These are phyloP conservation scores for Pichia thaimueangensis DNA, from an alignment of 805 yeast genomes.

Conservation along the genomic window DNA sequence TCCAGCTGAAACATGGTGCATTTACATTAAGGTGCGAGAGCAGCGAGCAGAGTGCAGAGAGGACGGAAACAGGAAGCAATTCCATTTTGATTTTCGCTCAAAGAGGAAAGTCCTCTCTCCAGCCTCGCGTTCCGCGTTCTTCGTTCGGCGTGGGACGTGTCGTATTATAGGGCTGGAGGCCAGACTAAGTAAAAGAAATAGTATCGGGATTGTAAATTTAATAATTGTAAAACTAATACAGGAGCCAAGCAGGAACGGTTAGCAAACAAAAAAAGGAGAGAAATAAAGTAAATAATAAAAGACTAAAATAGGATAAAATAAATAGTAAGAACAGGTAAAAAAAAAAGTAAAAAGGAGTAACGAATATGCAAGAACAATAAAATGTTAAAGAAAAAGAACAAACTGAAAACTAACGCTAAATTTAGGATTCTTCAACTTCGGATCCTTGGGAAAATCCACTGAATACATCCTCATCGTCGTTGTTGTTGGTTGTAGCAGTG, in stretches of 20 bases:
- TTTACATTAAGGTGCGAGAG: too few relatives aligned
- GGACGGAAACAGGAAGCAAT: too few relatives aligned
- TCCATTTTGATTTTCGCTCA: constrained; percentile 1
- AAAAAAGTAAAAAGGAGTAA: background rate
- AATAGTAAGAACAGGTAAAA: background rate
- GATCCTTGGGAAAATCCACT: constrained; percentile 44
- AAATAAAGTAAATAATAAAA: background rate
- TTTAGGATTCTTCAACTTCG: constrained; percentile 5
- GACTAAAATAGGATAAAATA: background rate
- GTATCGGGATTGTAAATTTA: background rate
- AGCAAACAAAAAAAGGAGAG: background rate
- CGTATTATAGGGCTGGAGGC: too few relatives aligned
- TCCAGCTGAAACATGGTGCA: too few relatives aligned
- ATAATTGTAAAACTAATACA: constrained; percentile 2
- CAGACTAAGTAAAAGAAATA: background rate
- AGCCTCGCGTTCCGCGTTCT: background rate
- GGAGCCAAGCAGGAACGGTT: too few relatives aligned
- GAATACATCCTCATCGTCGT: constrained; percentile 28
- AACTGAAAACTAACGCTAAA: background rate
- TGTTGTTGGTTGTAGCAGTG: constrained; percentile 5
- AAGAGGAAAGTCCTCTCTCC: background rate
- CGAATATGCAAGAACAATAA: background rate
- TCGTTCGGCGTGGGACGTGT: too few relatives aligned
- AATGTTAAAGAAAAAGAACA: background rate
- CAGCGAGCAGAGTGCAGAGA: too few relatives aligned